A percentile compares a stretch with the other conserved stretches of the same genome.
Evolutionary conservation across 352 stramenopile species (phyloP).

Genomic region (Thraustochytrium striatum): DNA sequence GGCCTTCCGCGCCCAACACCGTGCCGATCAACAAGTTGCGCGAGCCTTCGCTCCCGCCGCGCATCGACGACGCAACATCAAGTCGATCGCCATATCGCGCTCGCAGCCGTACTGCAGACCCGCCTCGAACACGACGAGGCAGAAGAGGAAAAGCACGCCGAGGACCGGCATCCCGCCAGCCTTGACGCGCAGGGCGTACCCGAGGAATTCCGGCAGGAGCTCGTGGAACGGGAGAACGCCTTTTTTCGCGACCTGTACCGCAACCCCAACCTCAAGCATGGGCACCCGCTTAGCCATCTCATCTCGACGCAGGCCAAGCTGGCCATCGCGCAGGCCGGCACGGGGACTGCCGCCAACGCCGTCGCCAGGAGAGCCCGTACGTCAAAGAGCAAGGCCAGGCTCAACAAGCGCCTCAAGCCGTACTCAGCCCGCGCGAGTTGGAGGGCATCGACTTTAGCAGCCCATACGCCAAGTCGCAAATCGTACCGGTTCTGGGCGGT

Average conservation of each 20-base stretch:
- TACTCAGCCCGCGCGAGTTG: constrained; percentile 8
- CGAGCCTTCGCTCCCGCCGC: constrained; percentile 3
- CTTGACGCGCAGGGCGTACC: background rate
- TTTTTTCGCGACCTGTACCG: constrained; percentile 40
- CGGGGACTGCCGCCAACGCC: background rate
- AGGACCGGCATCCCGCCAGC: background rate
- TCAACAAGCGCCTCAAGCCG: no score
- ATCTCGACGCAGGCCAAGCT: constrained; percentile 39
- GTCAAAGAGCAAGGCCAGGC: no score
- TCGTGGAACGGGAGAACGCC: constrained; percentile 21
- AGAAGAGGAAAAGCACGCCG: background rate
- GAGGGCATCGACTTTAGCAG: constrained; percentile 24
- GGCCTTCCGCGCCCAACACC: background rate
- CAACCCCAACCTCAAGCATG: constrained; percentile 37
- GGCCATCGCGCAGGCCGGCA: constrained; percentile 1
- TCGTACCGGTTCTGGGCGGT: background rate
- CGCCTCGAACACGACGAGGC: background rate
- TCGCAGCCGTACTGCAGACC: constrained; percentile 17
- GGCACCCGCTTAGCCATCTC: constrained; percentile 25
- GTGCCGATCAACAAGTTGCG: background rate
- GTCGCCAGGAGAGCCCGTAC: no score
- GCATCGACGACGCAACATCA: constrained; percentile 33
- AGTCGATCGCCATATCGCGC: background rate
- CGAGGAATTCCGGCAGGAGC: constrained; percentile 12
- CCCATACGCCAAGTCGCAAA: constrained; percentile 24